Conservation (phyloP, 352 stramenopile species). For the Pythium brachiatum region DNA sequence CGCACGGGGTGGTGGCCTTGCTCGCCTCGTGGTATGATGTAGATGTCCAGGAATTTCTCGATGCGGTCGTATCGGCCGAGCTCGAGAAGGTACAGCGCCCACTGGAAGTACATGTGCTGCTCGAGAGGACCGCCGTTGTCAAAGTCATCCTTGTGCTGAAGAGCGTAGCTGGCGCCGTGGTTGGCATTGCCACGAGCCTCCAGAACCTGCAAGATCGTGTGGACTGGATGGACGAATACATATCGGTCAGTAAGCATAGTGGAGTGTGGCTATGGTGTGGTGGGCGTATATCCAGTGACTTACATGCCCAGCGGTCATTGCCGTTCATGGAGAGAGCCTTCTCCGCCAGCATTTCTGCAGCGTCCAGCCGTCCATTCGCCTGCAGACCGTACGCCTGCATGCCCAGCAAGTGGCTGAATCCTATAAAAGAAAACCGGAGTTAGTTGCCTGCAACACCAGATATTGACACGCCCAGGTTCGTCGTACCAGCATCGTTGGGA, state of each 20-base stretch:
- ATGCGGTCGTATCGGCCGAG: slow-evolving; percentile 82
- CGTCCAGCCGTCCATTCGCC: slow-evolving; percentile 57
- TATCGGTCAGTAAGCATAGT: neutral
- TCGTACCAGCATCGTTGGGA: slow-evolving; percentile 50
- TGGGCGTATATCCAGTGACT: slow-evolving; percentile 28
- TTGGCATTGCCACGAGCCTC: slow-evolving; percentile 81
- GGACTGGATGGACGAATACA: slow-evolving; percentile 35
- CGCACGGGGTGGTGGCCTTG: slow-evolving; percentile 47
- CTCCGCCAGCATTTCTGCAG: slow-evolving; percentile 63
- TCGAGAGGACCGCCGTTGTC: slow-evolving; percentile 74
- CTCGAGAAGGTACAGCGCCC: slow-evolving; percentile 78
- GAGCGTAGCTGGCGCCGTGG: slow-evolving; percentile 79
- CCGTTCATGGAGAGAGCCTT: slow-evolving; percentile 83
- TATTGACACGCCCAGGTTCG: neutral
- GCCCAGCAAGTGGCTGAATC: slow-evolving; percentile 73
- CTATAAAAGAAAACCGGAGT: slow-evolving; percentile 10
- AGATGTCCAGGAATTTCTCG: slow-evolving; percentile 72
- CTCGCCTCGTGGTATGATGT: slow-evolving; percentile 54
- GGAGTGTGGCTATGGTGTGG: no score
- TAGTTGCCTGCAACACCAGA: neutral
- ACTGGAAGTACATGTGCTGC: slow-evolving; percentile 79
- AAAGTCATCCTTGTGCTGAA: slow-evolving; percentile 76
- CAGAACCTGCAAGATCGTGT: slow-evolving; percentile 74
- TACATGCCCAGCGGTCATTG: slow-evolving; percentile 84
- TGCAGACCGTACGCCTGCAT: slow-evolving; percentile 87